These are phyloP conservation scores for Phytopythium chamaehyphon DNA, from an alignment of 352 stramenopile genomes.

Conservation along the genomic window DNA sequence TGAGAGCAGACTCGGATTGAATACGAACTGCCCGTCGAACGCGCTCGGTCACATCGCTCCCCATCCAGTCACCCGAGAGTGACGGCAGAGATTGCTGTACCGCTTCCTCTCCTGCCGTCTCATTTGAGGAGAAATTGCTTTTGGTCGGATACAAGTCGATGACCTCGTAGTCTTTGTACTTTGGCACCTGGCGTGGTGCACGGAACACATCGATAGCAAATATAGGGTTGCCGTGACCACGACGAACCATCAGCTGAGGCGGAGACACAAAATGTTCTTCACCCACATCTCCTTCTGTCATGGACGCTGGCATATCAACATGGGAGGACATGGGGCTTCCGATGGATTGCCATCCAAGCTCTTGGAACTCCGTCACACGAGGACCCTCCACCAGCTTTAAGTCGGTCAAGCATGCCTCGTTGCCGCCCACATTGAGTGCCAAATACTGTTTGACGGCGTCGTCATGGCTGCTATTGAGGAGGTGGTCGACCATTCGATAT, in stretches of 20 bases:
- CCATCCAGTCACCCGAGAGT: conserved; percentile 75
- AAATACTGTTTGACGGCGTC: conserved; percentile 75
- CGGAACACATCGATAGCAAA: conserved; percentile 86
- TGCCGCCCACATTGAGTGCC: conserved; percentile 78
- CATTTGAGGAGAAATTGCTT: conserved; percentile 1
- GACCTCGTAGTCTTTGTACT: conserved; percentile 88
- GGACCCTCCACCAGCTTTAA: conserved; percentile 52
- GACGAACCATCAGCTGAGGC: conserved; percentile 62
- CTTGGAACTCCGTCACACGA: conserved; percentile 37
- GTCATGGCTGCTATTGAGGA: conserved; percentile 68
- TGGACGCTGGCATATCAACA: neutral
- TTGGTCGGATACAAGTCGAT: conserved; percentile 54
- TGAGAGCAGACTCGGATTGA: conserved; percentile 48
- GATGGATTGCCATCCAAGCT: conserved; percentile 68
- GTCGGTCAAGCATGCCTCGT: conserved; percentile 77
- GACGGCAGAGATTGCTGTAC: too few relatives aligned
- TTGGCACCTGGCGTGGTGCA: conserved; percentile 74
- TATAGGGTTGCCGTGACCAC: conserved; percentile 83
- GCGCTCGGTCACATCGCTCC: conserved; percentile 65
- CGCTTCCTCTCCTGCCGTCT: too few relatives aligned
- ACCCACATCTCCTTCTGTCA: neutral
- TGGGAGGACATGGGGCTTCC: conserved; percentile 51
- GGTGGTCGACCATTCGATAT: conserved; percentile 79
- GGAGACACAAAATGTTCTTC: conserved; percentile 4
- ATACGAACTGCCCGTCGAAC: conserved; percentile 60